Base-by-base conservation (phyloP, 2,329 filamentous ascomycete species). In the Dothideomycetes sp. region DNA sequence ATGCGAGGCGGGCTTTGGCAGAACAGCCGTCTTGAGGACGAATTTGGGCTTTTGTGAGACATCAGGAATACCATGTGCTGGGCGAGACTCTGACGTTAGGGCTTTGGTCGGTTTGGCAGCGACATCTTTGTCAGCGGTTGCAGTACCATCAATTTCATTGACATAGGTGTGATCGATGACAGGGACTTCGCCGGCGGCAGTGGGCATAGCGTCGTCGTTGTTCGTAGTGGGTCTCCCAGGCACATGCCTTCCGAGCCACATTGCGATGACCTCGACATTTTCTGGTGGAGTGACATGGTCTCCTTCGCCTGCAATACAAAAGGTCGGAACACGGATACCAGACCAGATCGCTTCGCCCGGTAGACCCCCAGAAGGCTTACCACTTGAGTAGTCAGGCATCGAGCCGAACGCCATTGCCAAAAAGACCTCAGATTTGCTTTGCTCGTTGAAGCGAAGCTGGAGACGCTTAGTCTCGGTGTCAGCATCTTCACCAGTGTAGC, bases 391-490 rank as follows among this genome's bases (percentile, higher is more conserved):
- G 0, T 59, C 62, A 0, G 84, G 81, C 17, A 91, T 67, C 36
- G 71, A 70, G 0, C 87, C 85, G 59, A 71, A 78, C 1, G 80
- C 79, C 78, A 94, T 87, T 27, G 86, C 77, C 49, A 83, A 76
- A 73, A 84, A 94, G 0, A 91, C 84, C 0, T 81, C 71, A 0
- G 87, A 91, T 49, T 73, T 77, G 47, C 85, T 94, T 57, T 94
- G 86, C 45, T 74, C 71, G 57, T 96, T 96, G 63, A 80, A 89
- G 3, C 73, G 73, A 43, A 81, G 60, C 57, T 89, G 84, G 24
- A 86, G 67, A 42, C 70, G 68, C 53, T 76, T 78, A 1, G 80
- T 73, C 50, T 84, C 75, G 3, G 69, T 59, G 29, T 85, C 80
- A 1, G 81, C 78, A 24, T 71, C 70, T 1, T 67, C 58, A 4